Evolutionary conservation across 1,139 yeast species (phyloP).

Genomic region (Zygoascus meyerae): DNA sequence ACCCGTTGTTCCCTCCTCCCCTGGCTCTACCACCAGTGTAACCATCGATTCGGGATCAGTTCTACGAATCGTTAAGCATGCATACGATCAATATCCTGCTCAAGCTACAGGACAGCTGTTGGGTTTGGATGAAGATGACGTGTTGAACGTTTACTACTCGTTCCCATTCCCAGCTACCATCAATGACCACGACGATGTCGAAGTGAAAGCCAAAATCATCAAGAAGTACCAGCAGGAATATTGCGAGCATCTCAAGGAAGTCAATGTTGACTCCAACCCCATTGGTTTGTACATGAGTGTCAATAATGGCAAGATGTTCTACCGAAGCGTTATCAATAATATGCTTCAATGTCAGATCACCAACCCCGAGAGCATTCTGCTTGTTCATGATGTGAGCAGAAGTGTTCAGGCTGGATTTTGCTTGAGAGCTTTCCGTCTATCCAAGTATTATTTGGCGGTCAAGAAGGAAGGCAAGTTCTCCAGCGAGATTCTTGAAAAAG

Average conservation of each 20-base stretch:
- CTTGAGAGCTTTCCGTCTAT: constrained; percentile 65
- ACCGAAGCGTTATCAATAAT: constrained; percentile 59
- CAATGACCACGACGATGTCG: constrained; percentile 37
- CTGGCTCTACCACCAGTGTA: constrained; percentile 26
- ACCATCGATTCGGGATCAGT: constrained; percentile 44
- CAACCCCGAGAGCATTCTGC: constrained; percentile 60
- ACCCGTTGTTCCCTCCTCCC: constrained; percentile 16
- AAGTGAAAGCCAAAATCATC: constrained; percentile 48
- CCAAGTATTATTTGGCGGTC: constrained; percentile 54
- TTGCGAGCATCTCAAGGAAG: constrained; percentile 53
- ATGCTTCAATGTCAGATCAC: constrained; percentile 57
- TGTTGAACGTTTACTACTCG: constrained; percentile 51
- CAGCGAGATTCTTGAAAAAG: constrained; percentile 55
- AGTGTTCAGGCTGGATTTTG: constrained; percentile 52
- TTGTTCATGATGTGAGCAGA: constrained; percentile 70
- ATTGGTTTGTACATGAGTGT: constrained; percentile 83
- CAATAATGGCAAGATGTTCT: constrained; percentile 57
- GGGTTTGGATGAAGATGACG: constrained; percentile 64
- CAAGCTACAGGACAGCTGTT: constrained; percentile 70
- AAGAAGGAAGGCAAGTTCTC: constrained; percentile 50
- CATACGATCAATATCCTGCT: constrained; percentile 62
- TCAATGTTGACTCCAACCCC: constrained; percentile 65
- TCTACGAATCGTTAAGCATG: constrained; percentile 65
- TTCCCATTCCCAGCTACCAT: constrained; percentile 53
- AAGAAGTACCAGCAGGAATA: constrained; percentile 66